Base-by-base conservation (phyloP, 495 filamentous ascomycete species). In the Penicillium waksmanii region DNA sequence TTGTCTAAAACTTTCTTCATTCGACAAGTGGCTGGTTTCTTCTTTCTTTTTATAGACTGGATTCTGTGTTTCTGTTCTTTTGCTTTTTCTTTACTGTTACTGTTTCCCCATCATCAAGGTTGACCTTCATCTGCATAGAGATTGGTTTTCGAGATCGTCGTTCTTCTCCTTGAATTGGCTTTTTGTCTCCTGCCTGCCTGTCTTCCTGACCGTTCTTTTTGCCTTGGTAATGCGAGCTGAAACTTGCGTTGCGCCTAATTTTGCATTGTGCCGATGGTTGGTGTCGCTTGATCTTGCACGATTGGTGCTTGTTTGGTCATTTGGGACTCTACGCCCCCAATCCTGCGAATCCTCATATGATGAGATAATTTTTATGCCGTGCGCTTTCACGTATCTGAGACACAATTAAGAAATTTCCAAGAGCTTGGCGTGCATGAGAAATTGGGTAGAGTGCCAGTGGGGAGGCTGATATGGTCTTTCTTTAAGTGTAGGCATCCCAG, bases 41-140 rank as follows among this genome's bases (percentile, higher is more conserved):
- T n/a, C n/a, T n/a, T 25, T 59, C 44, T 53, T 66, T 36, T 56
- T 55, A 66, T 70, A 68, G 67, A 70, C 55, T 60, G 63, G 57
- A 61, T 35, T 21, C 51, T 53, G 36, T 18, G 35, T 56, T 34
- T 9, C 5, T 44, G n/a, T 27, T 48, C 23, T 27, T 23, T 48
- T 48, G 15, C 11, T n/a, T 6, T 38, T n/a, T 38, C 7, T 3
- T 38, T n/a, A n/a, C n/a, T n/a, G n/a, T 13, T 13, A 1, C 5
- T 12, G 6, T 9, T 9, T 31, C 6, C 27, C 27, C 27, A 38
- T 53, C 40, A 48, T 27, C 48, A 53, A 50, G 54, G 56, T 42
- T 55, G 42, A 51, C 35, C 27, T 48, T 56, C n/a, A 51, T 62
- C 54, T 66, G 58, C 61, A 69, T 69, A 69, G 66, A 69, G 27